A percentile compares a stretch with the other conserved stretches of the same genome.
Evolutionary conservation across 1,284 basidiomycete species (phyloP).

Genomic region (Cryptococcus sp.): DNA sequence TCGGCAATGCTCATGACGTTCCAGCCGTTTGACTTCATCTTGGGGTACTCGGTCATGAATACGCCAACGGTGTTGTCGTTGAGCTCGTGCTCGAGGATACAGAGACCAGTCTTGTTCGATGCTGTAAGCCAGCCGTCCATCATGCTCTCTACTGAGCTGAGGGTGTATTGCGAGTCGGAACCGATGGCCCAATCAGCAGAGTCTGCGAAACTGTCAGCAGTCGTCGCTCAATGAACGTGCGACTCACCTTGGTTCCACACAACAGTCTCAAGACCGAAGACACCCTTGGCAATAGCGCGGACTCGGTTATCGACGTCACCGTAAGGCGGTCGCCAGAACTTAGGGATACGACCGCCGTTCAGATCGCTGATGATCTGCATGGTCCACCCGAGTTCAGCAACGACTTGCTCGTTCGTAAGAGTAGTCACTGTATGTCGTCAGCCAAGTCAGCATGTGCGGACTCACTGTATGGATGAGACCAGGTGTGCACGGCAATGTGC

Average conservation of each 20-base stretch:
- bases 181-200: constrained; percentile 53
- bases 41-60: constrained; percentile 40
- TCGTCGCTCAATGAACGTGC: background rate
- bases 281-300: constrained; percentile 56
- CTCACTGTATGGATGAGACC: constrained; percentile 55
- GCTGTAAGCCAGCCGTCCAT: constrained; percentile 34
- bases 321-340: constrained; percentile 54
- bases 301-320: constrained; percentile 59
- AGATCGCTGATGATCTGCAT: constrained; percentile 52
- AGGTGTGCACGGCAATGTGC: constrained; percentile 57
- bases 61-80: constrained; percentile 37
- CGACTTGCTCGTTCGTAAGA: constrained; percentile 59
- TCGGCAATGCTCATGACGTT: constrained; percentile 42
- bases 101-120: constrained; percentile 38
- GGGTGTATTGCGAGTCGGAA: constrained; percentile 28
- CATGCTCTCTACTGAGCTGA: constrained; percentile 23
- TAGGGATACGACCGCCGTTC: constrained; percentile 47
- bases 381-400: constrained; percentile 59
- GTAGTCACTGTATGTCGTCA: constrained; percentile 50
- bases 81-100: constrained; percentile 47
- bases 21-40: constrained; percentile 43
- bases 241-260: constrained; percentile 46
- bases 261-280: constrained; percentile 52
- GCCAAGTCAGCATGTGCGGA: constrained; percentile 7
- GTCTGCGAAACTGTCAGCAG: constrained; percentile 22